Base-by-base conservation (phyloP, 495 filamentous ascomycete genomes). In the Glonium stellatum region DNA sequence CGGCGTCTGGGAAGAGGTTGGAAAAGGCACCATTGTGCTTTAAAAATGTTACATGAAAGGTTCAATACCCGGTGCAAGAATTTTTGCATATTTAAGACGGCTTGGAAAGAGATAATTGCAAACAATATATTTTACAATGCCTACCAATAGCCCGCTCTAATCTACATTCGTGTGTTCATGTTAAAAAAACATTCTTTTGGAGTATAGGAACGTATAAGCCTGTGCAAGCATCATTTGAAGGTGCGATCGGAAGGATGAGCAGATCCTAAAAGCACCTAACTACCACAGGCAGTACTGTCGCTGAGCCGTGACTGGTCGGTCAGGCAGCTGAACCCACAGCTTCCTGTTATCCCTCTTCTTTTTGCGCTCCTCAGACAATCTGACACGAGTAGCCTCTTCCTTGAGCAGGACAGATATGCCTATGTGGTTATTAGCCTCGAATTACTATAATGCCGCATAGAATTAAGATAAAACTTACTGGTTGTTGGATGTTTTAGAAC, bases 241-340 rank as follows among this genome's bases (percentile, higher is more conserved):
- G 39, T 60, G 39, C 25, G 13, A 31, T 56, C 35, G 36, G 47
- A 4, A 11, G 4, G 39, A 44, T 13, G 18, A 44, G 13, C 39
- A 3, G 13, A 44, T 47, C n/a, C 36, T 21, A 10, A 15, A n/a
- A 42, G 4, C 8, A 3, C 27, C 27, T 6, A 3, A 3, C 70
- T 83, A 97, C 92, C 92, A 97, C 60, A 82, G 83, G 75, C 91
- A 92, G 71, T 89, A 95, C 73, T 87, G 91, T 63, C 86, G 82
- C 78, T 97, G 92, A 6, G 84, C 81, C 57, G 82, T 83, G 23
- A 92, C 75, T 0, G 86, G 85, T 36, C 86, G 77, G 71, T 95
- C 87, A 3, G 92, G 93, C 31, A 97, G 75, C 66, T 87, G 87
- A 22, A 87, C 80, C 92, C 91, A 96, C 18, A 92, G 83, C 58